Percentiles rank a stretch among this genome's conserved stretches.
These are phyloP conservation scores for Shiraia bambusicola DNA, from an alignment of 2,329 filamentous ascomycete genomes.

Conservation along the genomic window DNA sequence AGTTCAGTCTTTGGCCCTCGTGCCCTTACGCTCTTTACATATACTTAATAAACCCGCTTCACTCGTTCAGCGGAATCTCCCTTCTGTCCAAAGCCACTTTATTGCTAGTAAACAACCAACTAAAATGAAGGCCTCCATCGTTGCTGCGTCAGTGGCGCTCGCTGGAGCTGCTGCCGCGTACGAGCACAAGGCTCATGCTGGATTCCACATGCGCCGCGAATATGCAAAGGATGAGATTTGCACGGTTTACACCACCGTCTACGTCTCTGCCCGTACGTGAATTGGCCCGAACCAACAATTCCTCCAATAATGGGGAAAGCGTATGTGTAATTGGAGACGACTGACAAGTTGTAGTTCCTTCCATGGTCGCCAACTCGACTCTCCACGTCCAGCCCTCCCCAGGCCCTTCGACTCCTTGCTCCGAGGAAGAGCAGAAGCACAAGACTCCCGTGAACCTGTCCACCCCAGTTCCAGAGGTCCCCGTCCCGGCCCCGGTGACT, in stretches of 20 bases:
- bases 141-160: constrained; percentile 62
- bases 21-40: constrained; percentile 40
- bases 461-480: constrained; percentile 70
- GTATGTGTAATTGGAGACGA: background rate
- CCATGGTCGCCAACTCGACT: constrained; percentile 29
- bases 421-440: constrained; percentile 66
- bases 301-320: background rate
- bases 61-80: constrained; percentile 85
- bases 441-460: constrained; percentile 63
- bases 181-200: constrained; percentile 65
- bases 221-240: constrained; percentile 61
- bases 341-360: constrained; percentile 25
- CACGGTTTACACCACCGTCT: constrained; percentile 68
- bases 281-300: background rate
- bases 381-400: constrained; percentile 25
- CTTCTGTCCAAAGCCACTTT: constrained; percentile 19
- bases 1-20: constrained; percentile 32
- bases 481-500: constrained; percentile 36
- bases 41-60: constrained; percentile 61
- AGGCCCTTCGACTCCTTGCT: constrained; percentile 73
- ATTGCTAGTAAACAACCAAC: constrained; percentile 41
- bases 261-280: constrained; percentile 51
- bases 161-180: constrained; percentile 57
- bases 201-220: constrained; percentile 58
- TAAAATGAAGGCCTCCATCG: constrained; percentile 74